Evolutionary conservation across 129 eudicot genomes (phyloP).

Genomic region (Pulicaria dysenterica): DNA sequence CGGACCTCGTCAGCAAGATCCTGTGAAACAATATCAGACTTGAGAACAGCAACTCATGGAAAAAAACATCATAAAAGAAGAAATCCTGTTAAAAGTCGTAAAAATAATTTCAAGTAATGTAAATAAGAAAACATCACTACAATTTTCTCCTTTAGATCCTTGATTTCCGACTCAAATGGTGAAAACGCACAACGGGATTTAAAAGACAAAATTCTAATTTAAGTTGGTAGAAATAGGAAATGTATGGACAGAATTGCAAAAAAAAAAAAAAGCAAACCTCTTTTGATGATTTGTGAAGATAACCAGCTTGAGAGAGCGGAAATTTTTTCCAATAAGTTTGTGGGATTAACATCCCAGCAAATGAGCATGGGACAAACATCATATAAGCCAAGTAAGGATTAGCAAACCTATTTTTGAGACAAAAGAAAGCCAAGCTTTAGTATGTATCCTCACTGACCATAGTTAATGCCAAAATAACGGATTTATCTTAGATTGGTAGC

Average conservation of each 20-base stretch:
- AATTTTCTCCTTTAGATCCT: background rate
- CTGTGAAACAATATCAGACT: conserved; percentile 40
- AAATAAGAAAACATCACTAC: background rate
- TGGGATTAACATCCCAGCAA: conserved; percentile 82
- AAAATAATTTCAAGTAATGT: background rate
- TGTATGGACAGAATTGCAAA: conserved; percentile 1
- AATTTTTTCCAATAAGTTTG: conserved; percentile 51
- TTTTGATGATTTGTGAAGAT: conserved; percentile 40
- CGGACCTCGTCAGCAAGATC: conserved; percentile 72
- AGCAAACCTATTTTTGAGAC: conserved; percentile 71
- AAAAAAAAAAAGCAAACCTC: conserved; percentile 52
- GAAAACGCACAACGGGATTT: background rate
- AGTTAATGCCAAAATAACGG: conserved; percentile 1
- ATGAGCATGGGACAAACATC: conserved; percentile 90
- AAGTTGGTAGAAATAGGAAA: background rate
- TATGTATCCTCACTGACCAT: conserved; percentile 15
- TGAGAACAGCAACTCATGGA: background rate
- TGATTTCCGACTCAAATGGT: conserved; percentile 5
- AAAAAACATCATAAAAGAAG: conserved; percentile 12
- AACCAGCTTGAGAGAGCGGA: conserved; percentile 71
- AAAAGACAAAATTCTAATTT: too few relatives aligned
- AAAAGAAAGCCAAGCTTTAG: conserved; percentile 9
- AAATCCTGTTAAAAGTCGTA: background rate
- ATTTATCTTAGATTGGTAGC: background rate
- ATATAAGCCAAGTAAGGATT: conserved; percentile 79